These are phyloP conservation scores for Zostera marina DNA, from an alignment of 116 monocot genomes.

Conservation along the genomic window DNA sequence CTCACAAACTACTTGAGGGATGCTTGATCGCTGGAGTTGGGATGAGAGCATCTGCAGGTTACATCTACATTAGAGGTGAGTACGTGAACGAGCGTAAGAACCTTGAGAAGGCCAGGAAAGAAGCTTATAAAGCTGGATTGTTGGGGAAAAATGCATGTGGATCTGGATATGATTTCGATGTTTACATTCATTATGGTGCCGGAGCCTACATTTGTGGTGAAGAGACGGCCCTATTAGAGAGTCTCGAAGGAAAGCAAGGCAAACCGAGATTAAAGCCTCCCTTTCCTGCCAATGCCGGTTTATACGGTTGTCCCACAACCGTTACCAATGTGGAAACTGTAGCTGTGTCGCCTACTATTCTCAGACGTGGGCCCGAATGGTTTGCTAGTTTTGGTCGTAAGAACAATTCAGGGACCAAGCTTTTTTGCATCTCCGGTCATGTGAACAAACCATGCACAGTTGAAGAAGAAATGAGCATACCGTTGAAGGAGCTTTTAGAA, in stretches of 20 bases:
- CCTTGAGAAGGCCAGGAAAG: constrained; percentile 80
- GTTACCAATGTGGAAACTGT: constrained; percentile 97
- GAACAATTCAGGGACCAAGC: constrained; percentile 87
- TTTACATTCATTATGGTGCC: constrained; percentile 90
- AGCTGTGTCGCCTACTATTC: constrained; percentile 93
- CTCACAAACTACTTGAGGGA: constrained; percentile 91
- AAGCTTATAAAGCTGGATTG: constrained; percentile 79
- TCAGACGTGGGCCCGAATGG: constrained; percentile 93
- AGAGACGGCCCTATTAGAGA: constrained; percentile 88
- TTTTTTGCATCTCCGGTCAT: constrained; percentile 81
- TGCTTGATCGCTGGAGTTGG: constrained; percentile 95
- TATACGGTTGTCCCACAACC: constrained; percentile 96
- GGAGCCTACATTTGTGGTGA: constrained; percentile 98
- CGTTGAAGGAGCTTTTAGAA: constrained; percentile 76
- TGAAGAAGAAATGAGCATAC: constrained; percentile 99
- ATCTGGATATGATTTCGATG: constrained; percentile 91
- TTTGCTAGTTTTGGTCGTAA: constrained; percentile 95
- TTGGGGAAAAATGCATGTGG: constrained; percentile 96
- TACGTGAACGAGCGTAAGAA: constrained; percentile 74
- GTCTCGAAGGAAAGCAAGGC: constrained; percentile 97
- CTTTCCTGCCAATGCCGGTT: constrained; percentile 88
- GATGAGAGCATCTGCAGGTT: constrained; percentile 86
- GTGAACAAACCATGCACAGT: constrained; percentile 98
- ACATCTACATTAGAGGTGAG: constrained; percentile 92
- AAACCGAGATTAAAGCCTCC: constrained; percentile 95